Evolutionary conservation across 305 asterid species (phyloP).

Genomic region (Fraxinus albicans): DNA sequence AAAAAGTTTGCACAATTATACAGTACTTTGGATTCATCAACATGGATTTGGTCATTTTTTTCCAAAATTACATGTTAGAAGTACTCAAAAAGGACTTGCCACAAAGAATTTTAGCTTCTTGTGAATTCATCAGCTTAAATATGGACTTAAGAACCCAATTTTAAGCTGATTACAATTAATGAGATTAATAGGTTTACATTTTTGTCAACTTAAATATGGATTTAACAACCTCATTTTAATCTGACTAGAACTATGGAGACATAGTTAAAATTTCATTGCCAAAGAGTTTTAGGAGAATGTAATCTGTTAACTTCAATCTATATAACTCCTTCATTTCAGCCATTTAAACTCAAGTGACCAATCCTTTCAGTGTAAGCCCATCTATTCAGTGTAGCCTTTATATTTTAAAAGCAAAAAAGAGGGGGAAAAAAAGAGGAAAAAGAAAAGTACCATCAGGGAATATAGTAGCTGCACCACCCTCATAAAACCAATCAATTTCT

Average conservation of each 20-base stretch:
- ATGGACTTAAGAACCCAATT: not conserved
- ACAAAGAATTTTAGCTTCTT: not conserved
- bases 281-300: not conserved
- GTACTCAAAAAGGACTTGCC: not conserved
- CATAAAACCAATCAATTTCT: conserved; percentile 96
- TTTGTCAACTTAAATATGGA: not conserved
- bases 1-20: not conserved
- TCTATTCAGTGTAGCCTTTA: not conserved
- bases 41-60: not conserved
- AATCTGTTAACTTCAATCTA: not conserved
- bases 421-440: conserved; percentile 28
- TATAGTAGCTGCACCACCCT: conserved; percentile 97
- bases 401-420: not conserved
- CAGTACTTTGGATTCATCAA: not conserved
- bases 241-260: not conserved
- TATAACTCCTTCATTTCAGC: not conserved
- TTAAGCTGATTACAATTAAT: not conserved
- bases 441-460: conserved; percentile 77
- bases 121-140: not conserved
- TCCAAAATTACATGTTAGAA: not conserved
- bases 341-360: not conserved
- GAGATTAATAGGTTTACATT: not conserved
- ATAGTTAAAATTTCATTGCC: not conserved
- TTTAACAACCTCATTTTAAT: not conserved
- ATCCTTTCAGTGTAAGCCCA: conserved; percentile 5